Base-by-base conservation (phyloP, 495 filamentous ascomycete species). In the Xylaria acuta region DNA sequence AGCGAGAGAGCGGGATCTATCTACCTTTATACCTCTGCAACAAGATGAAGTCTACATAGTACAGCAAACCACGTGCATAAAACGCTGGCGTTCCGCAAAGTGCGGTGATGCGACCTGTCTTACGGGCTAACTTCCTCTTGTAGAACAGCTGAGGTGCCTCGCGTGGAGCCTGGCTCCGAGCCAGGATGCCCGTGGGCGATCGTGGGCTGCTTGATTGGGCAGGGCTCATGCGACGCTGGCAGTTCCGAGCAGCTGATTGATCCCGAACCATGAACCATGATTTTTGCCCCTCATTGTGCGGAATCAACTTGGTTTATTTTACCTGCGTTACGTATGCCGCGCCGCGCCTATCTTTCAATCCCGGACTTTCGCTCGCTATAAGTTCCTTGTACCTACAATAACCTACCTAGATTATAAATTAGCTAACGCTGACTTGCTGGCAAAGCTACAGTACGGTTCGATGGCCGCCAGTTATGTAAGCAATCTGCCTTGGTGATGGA, bases 141-240 rank as follows among this genome's bases (percentile, higher is more conserved):
- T 11, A 45, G 22, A n/a, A 34, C 27, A 60, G 53, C 47, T 59
- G 36, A 34, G 45, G 41, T n/a, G 22, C 5, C 14, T n/a, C 14
- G 34, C 36, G 25, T 67, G 47, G 20, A 67, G 30, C 27, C 27
- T n/a, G n/a, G n/a, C n/a, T n/a, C n/a, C 32, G 22, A 56, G 65
- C 51, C 20, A 11, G 64, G 22, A 40, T 59, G 20, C 51, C 51
- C 67, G 53, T 69, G 51, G 38, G 22, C 30, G n/a, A 69, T 59
- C 53, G 66, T 59, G 53, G 38, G 30, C 41, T 12, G 18, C 25
- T 36, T 70, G 67, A 70, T 70, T 70, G 67, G 67, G 18, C 3
- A 14, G 5, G 7, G 34, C 40, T 53, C 11, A 12, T n/a, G n/a
- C n/a, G n/a, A 7, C 56, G 43, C 63, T 25, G n/a, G 34, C 1